Evolutionary conservation across 2,329 filamentous ascomycete species (phyloP), one percentile per base, ranked within the genome.

Genomic region (Diplodia intermedia): DNA sequence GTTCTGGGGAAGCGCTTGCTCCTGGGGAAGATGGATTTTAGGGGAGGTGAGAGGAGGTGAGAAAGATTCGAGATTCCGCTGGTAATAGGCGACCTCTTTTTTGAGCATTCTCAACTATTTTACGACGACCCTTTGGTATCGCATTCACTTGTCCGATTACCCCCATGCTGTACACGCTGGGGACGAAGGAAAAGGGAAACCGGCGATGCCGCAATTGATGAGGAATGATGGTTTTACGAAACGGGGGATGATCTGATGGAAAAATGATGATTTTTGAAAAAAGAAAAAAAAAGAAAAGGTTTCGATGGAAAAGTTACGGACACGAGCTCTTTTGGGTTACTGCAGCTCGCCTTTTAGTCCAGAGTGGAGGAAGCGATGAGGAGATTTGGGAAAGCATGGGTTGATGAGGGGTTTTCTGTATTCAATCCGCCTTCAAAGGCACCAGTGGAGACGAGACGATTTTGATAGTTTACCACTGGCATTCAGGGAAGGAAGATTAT

Each of bases 1-100:
- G 60, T 63, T 63, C 60, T 63, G 60, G 60, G 60, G 60, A 63
- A 52, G 60, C 57, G 57, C n/a, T n/a, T n/a, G 53, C 11, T 62
- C n/a, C 15, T 31, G 23, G 57, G 57, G 57, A 65, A 50, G 29
- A 29, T 4, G 61, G 9, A 11, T 12, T 38, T 50, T 12, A 18
- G 60, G 60, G 12, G 8, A 31, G 31, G 18, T 38, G 33, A 31
- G 20, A 40, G 18, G 29, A 23, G 62, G 52, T 29, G 18, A 38
- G 23, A 36, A 31, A 18, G 2, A 5, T 18, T 60, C 33, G 47
- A 8, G 26, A 23, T 33, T 50, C 60, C 47, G 60, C 60, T 63
- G 60, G 60, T 63, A 63, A 40, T 52, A 63, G 60, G 60, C 60
- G 60, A 52, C 60, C 60, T 52, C 47, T 50, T 33, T 50, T 33